Evolutionary conservation across 2,329 filamentous ascomycete species (phyloP).

Genomic region (Aureobasidium leucospermi): DNA sequence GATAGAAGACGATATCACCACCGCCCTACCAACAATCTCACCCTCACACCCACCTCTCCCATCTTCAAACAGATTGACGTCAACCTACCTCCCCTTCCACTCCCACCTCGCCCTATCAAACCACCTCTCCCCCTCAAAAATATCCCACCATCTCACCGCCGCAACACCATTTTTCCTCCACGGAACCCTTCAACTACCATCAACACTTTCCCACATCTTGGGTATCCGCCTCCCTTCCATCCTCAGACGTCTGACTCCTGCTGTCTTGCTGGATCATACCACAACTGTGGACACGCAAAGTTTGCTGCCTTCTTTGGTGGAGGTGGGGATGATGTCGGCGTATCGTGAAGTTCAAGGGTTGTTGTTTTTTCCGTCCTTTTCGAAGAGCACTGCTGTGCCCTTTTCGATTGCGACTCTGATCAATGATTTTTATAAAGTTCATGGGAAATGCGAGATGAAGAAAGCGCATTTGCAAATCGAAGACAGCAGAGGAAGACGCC

Average conservation of each 20-base stretch:
- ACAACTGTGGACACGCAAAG: neutral
- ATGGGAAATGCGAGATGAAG: neutral
- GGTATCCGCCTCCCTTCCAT: neutral
- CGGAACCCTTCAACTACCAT: neutral
- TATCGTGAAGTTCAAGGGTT: neutral
- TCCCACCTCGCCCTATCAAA: neutral
- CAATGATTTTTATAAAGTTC: neutral
- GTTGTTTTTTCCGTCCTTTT: neutral
- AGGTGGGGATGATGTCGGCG: neutral
- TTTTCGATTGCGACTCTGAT: too few species aligned
- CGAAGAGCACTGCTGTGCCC: neutral
- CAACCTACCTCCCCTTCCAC: neutral
- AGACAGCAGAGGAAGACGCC: neutral
- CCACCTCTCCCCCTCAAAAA: neutral
- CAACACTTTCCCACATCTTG: neutral
- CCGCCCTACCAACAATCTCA: too few species aligned
- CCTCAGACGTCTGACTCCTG: neutral
- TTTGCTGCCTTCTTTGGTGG: neutral
- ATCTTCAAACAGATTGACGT: neutral
- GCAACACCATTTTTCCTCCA: neutral
- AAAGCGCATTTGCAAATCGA: neutral
- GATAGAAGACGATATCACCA: too few species aligned
- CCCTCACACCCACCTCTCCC: neutral
- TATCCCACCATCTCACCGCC: neutral
- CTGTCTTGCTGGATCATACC: neutral